Base-by-base conservation (phyloP, 352 stramenopile species). In the Halophytophthora batemanensis region DNA sequence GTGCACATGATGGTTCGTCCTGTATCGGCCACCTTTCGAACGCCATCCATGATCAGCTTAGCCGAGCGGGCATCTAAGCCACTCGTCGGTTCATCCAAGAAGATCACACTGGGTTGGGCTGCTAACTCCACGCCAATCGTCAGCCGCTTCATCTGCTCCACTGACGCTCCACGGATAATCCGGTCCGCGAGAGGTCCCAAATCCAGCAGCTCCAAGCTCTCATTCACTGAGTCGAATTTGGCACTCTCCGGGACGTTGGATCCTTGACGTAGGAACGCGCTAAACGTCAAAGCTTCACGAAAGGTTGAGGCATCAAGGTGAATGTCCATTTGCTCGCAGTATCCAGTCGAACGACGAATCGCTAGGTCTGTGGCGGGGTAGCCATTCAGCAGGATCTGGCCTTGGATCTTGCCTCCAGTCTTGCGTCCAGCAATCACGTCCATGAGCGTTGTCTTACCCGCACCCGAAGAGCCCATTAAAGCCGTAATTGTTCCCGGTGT, bases 341-440 rank as follows among this genome's bases (percentile, higher is more conserved):
- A 78, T 2, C 69, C 69, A 2, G 64, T 69, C 13, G 13, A 40
- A 11, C 64, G 55, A 17, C 56, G 36, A 22, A 69, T 63, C 15
- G 38, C 45, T 17, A 67, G 25, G 13, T 44, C 33, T 6, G 18
- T 47, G 10, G 57, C 57, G 10, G 22, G 13, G n/a, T 67, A 31
- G 31, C 87, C 90, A 64, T 96, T 96, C 8, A 97, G 45, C 3
- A 68, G 53, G 52, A 97, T 77, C 8, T 90, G 52, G n/a, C 88
- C 87, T 37, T 51, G 67, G 36, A 96, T 81, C 8, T 28, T 75
- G 18, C 31, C 15, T 38, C 69, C 73, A 15, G 66, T 82, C 59
- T 97, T 97, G 41, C 87, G 64, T 15, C 87, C 57, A 2, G 87
- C 82, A 36, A 98, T 86, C 6, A 96, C 84, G 67, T 97, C 87